Percentiles rank a stretch among this genome's conserved stretches.
Evolutionary conservation across 352 stramenopile species (phyloP).

Genomic region (Pythium chondricola): DNA sequence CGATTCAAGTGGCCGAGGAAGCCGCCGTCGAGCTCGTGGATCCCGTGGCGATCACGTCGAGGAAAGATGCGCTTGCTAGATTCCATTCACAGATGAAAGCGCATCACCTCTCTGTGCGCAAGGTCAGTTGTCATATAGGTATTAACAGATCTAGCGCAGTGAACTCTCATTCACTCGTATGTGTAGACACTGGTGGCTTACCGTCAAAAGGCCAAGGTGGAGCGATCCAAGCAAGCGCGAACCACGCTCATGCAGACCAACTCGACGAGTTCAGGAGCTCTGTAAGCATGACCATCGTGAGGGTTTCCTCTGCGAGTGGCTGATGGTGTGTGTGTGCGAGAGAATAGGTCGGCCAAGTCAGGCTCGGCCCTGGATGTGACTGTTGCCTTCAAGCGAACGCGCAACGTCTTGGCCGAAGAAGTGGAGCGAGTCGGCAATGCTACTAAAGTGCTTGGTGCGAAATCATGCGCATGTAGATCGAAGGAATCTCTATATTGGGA

Average conservation of each 20-base stretch:
- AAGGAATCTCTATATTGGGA: no score
- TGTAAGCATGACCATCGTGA: no score
- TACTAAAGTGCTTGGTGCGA: slow-evolving; percentile 47
- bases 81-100: slow-evolving; percentile 29
- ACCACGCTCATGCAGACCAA: slow-evolving; percentile 31
- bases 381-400: slow-evolving; percentile 55
- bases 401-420: slow-evolving; percentile 63
- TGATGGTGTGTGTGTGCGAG: not conserved
- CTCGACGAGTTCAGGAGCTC: no score
- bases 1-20: slow-evolving; percentile 36
- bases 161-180: not conserved
- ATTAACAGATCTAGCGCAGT: not conserved
- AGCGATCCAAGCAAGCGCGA: slow-evolving; percentile 48
- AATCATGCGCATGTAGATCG: not conserved
- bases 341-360: not conserved
- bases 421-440: slow-evolving; percentile 62
- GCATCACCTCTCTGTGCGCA: slow-evolving; percentile 34
- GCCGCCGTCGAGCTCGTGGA: slow-evolving; percentile 35
- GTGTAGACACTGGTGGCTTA: slow-evolving; percentile 49
- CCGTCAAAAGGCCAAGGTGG: slow-evolving; percentile 48
- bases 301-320: not conserved
- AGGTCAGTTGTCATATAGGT: slow-evolving; percentile 20
- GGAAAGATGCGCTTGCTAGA: slow-evolving; percentile 23
- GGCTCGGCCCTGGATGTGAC: slow-evolving; percentile 54
- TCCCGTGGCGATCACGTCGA: slow-evolving; percentile 15